phyloP scores from a whole-genome alignment of 768 basidiomycete species.

The Podaxis sp. region DNA sequence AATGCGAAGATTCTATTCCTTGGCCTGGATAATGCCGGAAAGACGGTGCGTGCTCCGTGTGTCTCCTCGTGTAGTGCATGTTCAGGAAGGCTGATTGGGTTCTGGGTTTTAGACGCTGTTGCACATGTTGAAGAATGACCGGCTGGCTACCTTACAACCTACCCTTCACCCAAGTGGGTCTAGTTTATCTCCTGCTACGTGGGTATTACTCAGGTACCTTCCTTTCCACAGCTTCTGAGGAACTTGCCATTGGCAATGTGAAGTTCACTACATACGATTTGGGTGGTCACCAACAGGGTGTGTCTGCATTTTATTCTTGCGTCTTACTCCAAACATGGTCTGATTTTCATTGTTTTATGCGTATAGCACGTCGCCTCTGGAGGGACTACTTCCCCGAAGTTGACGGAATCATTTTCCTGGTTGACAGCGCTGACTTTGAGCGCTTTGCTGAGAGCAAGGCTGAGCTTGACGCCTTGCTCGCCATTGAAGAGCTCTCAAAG shows the following conservation, averaged over 20 bases:
- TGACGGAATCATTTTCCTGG: conserved; percentile 97
- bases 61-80: not conserved
- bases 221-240: conserved; percentile 80
- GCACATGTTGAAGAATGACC: conserved; percentile 99
- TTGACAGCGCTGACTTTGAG: conserved; percentile 96
- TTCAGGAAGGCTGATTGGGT: conserved; percentile 4
- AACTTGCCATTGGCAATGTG: conserved; percentile 97
- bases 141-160: conserved; percentile 95
- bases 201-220: conserved; percentile 7
- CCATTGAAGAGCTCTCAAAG: conserved; percentile 92
- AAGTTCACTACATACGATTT: conserved; percentile 99
- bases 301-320: conserved; percentile 15
- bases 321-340: not conserved
- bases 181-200: conserved; percentile 9
- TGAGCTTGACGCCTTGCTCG: conserved; percentile 93
- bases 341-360: not conserved
- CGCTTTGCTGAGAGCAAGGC: conserved; percentile 96
- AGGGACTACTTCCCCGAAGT: conserved; percentile 99
- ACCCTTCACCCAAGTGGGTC: conserved; percentile 94
- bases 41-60: conserved; percentile 67
- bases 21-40: conserved; percentile 98
- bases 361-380: conserved; percentile 91
- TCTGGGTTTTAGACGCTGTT: conserved; percentile 71
- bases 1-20: conserved; percentile 99
- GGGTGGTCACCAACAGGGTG: conserved; percentile 96